phyloP scores from a whole-genome alignment of 2,329 filamentous ascomycete genomes.

The Tolypocladium album region DNA sequence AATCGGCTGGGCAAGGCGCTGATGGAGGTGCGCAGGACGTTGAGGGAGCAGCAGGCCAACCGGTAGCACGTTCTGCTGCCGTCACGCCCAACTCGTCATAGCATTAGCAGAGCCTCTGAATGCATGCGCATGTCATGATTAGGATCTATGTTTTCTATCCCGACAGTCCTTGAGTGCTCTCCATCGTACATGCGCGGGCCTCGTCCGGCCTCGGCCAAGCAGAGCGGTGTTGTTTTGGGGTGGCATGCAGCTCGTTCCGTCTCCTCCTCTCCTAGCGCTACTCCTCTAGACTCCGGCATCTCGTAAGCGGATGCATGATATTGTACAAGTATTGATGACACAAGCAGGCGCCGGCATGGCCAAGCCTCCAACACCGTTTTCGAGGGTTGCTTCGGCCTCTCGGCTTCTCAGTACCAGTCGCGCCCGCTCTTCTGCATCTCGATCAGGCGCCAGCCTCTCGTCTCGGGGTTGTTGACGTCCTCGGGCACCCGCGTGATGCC shows the following conservation, averaged over 20 bases:
- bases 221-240: slow-evolving; percentile 21
- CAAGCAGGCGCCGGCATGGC: not conserved
- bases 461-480: slow-evolving; percentile 95
- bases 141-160: slow-evolving; percentile 9
- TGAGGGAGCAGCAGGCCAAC: slow-evolving; percentile 30
- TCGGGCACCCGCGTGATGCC: slow-evolving; percentile 89
- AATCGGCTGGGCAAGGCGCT: slow-evolving; percentile 55
- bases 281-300: slow-evolving; percentile 6
- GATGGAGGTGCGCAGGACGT: slow-evolving; percentile 42
- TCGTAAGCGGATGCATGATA: slow-evolving; percentile 5
- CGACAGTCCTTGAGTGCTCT: slow-evolving; percentile 3
- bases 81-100: not conserved
- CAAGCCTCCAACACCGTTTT: not conserved
- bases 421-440: slow-evolving; percentile 97
- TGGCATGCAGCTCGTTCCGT: slow-evolving; percentile 14
- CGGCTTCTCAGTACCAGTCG: slow-evolving; percentile 53
- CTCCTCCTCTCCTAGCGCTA: slow-evolving; percentile 6
- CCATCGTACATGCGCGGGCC: slow-evolving; percentile 19
- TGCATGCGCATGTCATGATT: slow-evolving; percentile 2
- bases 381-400: no score
- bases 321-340: not conserved
- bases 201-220: slow-evolving; percentile 10
- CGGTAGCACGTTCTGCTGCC: not conserved
- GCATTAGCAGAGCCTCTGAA: not conserved
- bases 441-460: slow-evolving; percentile 91